Evolutionary conservation across 805 yeast species (phyloP).

Genomic region (Lipomyces japonicus): DNA sequence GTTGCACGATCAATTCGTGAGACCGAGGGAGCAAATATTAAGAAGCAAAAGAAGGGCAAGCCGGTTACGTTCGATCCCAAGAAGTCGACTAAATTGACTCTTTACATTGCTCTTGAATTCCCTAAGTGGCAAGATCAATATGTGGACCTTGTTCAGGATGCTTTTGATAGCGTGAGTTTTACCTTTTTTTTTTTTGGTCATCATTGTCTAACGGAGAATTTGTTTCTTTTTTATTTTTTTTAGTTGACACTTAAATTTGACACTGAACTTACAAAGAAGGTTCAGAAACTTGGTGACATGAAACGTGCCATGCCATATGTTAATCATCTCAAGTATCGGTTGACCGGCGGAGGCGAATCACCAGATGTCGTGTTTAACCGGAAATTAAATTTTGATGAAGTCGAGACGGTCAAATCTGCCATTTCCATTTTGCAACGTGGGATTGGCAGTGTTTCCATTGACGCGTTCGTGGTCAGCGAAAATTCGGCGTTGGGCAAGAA

Average conservation of each 20-base stretch:
- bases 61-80: constrained; percentile 70
- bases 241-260: constrained; percentile 36
- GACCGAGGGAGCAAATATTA: constrained; percentile 78
- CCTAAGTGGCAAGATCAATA: constrained; percentile 89
- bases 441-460: constrained; percentile 14
- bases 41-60: constrained; percentile 81
- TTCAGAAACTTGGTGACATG: constrained; percentile 59
- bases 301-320: constrained; percentile 98
- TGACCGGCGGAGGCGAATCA: constrained; percentile 53
- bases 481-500: constrained; percentile 64
- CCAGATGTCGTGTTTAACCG: constrained; percentile 84
- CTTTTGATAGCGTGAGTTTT: constrained; percentile 43
- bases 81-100: constrained; percentile 67
- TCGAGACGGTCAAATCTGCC: constrained; percentile 47
- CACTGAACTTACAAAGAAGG: constrained; percentile 40
- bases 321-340: constrained; percentile 75
- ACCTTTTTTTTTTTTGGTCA: constrained; percentile 12
- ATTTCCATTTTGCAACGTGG: constrained; percentile 25
- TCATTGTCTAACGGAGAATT: constrained; percentile 3
- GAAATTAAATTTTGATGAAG: constrained; percentile 78
- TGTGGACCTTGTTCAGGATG: constrained; percentile 70
- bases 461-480: constrained; percentile 56
- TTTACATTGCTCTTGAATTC: constrained; percentile 74
- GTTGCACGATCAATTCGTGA: constrained; percentile 85
- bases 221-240: constrained; percentile 11